A percentile compares a stretch with the other conserved stretches of the same genome.
Conservation (phyloP, 2,329 filamentous ascomycete genomes). For the Pseudogymnoascus sp. region DNA sequence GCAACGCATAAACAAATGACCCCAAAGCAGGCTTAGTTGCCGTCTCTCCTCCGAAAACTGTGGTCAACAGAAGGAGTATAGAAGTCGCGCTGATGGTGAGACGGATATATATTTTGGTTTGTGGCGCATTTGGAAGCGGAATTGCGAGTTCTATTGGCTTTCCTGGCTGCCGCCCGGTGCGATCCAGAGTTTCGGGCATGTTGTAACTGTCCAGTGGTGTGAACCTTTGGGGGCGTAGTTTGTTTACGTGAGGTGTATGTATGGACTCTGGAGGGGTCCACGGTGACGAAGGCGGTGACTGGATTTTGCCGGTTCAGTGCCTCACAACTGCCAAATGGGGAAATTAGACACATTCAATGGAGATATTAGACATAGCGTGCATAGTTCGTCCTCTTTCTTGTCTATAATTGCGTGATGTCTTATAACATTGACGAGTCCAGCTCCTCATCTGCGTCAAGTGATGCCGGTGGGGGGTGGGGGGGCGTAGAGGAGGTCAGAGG, state of each 20-base stretch:
- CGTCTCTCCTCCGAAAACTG: slow-evolving; percentile 45
- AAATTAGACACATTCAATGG: neutral
- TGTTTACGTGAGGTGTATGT: neutral
- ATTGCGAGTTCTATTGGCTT: slow-evolving; percentile 43
- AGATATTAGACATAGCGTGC: neutral
- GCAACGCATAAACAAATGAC: slow-evolving; percentile 89
- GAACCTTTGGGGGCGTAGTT: neutral
- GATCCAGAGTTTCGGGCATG: neutral
- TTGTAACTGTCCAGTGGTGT: neutral
- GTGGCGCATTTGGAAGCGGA: slow-evolving; percentile 50
- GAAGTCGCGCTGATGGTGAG: slow-evolving; percentile 50
- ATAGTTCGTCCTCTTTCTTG: neutral
- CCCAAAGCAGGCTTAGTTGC: slow-evolving; percentile 54
- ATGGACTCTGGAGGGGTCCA: slow-evolving; percentile 3
- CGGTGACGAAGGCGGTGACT: slow-evolving; percentile 1
- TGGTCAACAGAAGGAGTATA: slow-evolving; percentile 54
- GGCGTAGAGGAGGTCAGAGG: slow-evolving; percentile 31
- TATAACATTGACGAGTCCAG: slow-evolving; percentile 5
- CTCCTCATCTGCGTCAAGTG: neutral
- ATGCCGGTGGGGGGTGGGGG: slow-evolving; percentile 4
- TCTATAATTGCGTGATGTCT: neutral
- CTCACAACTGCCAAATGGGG: neutral
- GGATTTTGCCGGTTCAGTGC: neutral
- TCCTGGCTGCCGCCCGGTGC: neutral
- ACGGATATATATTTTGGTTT: slow-evolving; percentile 53